These are phyloP conservation scores for Trichomonas vaginalis DNA, from an alignment of 208 protist genomes.

Conservation along the genomic window DNA sequence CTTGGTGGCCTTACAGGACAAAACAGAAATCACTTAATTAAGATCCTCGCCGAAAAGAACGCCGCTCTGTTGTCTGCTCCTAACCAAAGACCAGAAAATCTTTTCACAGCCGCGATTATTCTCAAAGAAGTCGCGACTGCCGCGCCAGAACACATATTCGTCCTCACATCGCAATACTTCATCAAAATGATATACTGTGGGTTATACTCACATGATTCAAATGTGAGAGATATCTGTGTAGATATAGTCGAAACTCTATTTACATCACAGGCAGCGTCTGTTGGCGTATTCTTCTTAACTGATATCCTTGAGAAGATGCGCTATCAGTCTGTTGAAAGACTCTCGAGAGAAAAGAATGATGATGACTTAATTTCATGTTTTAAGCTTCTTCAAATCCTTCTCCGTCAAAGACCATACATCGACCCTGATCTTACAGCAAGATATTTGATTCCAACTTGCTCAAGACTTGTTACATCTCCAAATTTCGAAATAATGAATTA, in stretches of 20 bases:
- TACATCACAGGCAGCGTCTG: neutral
- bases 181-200: neutral
- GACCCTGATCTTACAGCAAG: neutral
- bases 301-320: neutral
- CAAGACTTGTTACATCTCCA: neutral
- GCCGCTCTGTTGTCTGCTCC: neutral
- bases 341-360: neutral
- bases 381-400: neutral
- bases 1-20: neutral
- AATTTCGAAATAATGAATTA: slow-evolving; percentile 8
- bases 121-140: neutral
- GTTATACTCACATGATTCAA: neutral
- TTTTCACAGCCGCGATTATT: neutral
- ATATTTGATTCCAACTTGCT: neutral
- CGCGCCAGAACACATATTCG: slow-evolving; percentile 7
- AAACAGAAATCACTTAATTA: neutral
- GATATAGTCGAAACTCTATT: slow-evolving; percentile 11
- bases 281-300: neutral
- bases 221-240: neutral
- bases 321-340: neutral
- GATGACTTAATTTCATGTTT: neutral
- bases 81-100: neutral
- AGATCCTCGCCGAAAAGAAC: neutral
- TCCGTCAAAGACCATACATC: neutral
- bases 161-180: neutral